These are phyloP conservation scores for Avena insularis DNA, from an alignment of 176 grass and related monocot species.

Conservation along the genomic window DNA sequence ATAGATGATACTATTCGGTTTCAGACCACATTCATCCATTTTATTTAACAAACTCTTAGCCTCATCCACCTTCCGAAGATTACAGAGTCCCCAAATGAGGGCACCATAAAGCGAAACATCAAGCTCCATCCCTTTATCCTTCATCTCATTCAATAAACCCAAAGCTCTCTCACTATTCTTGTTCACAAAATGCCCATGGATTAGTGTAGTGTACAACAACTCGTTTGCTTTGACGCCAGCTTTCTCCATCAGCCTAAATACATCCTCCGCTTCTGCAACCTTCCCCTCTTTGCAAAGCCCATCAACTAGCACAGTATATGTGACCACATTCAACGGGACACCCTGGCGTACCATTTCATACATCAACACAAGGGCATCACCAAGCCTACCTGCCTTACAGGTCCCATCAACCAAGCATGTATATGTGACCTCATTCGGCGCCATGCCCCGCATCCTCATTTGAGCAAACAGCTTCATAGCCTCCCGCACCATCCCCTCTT, in stretches of 20 bases:
- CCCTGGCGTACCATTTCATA: constrained; percentile 85
- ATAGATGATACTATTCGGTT: constrained; percentile 87
- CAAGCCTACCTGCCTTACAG: constrained; percentile 76
- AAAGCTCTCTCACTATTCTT: constrained; percentile 73
- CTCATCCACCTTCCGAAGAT: constrained; percentile 78
- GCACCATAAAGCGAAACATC: constrained; percentile 82
- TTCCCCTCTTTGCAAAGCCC: constrained; percentile 87
- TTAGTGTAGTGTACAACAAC: constrained; percentile 75
- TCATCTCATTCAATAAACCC: constrained; percentile 76
- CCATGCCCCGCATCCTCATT: constrained; percentile 83
- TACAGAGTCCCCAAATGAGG: constrained; percentile 91
- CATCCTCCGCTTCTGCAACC: constrained; percentile 66
- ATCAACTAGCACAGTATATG: constrained; percentile 78
- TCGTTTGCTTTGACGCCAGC: constrained; percentile 61
- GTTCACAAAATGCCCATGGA: constrained; percentile 76
- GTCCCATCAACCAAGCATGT: constrained; percentile 86
- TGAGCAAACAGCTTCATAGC: constrained; percentile 86
- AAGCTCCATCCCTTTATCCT: constrained; percentile 74
- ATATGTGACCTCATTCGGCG: constrained; percentile 92
- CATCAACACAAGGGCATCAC: constrained; percentile 66
- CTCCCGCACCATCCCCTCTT: constrained; percentile 80
- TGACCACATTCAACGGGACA: constrained; percentile 73
- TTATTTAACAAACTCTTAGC: constrained; percentile 79
- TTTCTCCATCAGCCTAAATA: constrained; percentile 68
- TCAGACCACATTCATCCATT: constrained; percentile 75